Conservation (phyloP, 2,329 filamentous ascomycete genomes). For the Cercospora janseana region DNA sequence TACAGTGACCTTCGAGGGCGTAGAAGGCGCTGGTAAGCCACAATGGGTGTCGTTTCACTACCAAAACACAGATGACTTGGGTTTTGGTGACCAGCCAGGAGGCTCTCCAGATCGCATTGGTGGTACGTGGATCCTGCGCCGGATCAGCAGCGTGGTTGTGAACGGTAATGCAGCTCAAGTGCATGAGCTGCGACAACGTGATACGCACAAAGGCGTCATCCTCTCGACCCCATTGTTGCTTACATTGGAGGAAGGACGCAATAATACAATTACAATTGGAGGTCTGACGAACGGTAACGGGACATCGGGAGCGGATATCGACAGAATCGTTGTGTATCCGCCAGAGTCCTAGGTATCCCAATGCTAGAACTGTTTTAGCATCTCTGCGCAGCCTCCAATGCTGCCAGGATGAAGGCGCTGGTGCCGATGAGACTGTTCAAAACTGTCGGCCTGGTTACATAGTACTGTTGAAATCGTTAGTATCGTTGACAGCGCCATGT, state of each 20-base stretch:
- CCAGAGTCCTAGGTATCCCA: constrained; percentile 41
- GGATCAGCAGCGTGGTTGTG: constrained; percentile 60
- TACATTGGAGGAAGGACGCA: constrained; percentile 53
- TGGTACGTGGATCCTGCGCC: constrained; percentile 58
- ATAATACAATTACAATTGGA: constrained; percentile 60
- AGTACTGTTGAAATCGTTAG: constrained; percentile 47
- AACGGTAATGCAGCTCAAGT: constrained; percentile 53
- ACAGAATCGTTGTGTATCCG: constrained; percentile 60
- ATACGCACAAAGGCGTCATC: constrained; percentile 60
- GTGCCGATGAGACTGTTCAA: constrained; percentile 43
- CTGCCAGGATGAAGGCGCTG: constrained; percentile 44
- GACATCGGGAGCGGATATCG: constrained; percentile 58
- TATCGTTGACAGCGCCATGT: background rate
- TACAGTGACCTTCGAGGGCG: constrained; percentile 52
- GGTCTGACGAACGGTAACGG: constrained; percentile 58
- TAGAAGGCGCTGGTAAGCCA: constrained; percentile 51
- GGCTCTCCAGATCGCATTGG: constrained; percentile 60
- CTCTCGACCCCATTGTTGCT: constrained; percentile 57
- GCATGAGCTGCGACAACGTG: constrained; percentile 53
- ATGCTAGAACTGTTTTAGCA: constrained; percentile 9
- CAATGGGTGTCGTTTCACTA: constrained; percentile 61
- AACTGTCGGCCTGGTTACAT: constrained; percentile 42
- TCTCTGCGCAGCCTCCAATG: constrained; percentile 36
- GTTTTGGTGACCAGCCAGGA: constrained; percentile 54
- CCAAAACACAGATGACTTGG: constrained; percentile 61